Percentiles rank a stretch among this genome's conserved stretches.
Conservation (phyloP, 805 yeast genomes). For the Ogataea allantospora region DNA sequence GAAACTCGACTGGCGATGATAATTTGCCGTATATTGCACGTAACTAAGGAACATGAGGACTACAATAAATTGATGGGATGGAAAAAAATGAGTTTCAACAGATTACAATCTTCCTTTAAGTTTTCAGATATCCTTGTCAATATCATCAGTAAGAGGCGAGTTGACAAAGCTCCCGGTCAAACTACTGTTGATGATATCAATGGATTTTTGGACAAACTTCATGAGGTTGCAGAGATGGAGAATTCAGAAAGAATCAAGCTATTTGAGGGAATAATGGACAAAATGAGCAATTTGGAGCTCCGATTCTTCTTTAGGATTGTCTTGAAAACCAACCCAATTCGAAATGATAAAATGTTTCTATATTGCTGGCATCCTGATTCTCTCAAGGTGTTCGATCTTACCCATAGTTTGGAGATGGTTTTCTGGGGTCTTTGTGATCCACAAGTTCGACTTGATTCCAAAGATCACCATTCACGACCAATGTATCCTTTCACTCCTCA, state of each 20-base stretch:
- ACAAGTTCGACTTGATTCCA: slow-evolving; percentile 37
- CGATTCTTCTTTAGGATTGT: slow-evolving; percentile 65
- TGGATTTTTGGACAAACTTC: slow-evolving; percentile 42
- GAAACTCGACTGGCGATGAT: slow-evolving; percentile 58
- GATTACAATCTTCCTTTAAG: slow-evolving; percentile 36
- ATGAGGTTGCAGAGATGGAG: slow-evolving; percentile 23
- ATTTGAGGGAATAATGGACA: slow-evolving; percentile 42
- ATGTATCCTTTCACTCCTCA: slow-evolving; percentile 73
- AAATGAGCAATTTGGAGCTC: slow-evolving; percentile 40
- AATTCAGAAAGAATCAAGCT: slow-evolving; percentile 4
- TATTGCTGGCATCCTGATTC: slow-evolving; percentile 80
- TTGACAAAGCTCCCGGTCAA: slow-evolving; percentile 33
- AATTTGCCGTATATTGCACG: slow-evolving; percentile 48
- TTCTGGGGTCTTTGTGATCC: slow-evolving; percentile 59
- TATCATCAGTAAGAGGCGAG: slow-evolving; percentile 49
- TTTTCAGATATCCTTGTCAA: slow-evolving; percentile 50
- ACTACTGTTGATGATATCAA: slow-evolving; percentile 52
- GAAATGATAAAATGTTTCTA: slow-evolving; percentile 59
- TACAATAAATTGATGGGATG: slow-evolving; percentile 47
- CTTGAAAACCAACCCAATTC: slow-evolving; percentile 57
- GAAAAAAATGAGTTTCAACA: slow-evolving; percentile 44
- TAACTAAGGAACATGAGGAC: slow-evolving; percentile 62
- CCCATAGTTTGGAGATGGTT: slow-evolving; percentile 59
- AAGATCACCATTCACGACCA: slow-evolving; percentile 42
- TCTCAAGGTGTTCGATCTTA: slow-evolving; percentile 56